Base-by-base conservation (phyloP, 2,329 filamentous ascomycete genomes). In the Sporothrix schenckii region DNA sequence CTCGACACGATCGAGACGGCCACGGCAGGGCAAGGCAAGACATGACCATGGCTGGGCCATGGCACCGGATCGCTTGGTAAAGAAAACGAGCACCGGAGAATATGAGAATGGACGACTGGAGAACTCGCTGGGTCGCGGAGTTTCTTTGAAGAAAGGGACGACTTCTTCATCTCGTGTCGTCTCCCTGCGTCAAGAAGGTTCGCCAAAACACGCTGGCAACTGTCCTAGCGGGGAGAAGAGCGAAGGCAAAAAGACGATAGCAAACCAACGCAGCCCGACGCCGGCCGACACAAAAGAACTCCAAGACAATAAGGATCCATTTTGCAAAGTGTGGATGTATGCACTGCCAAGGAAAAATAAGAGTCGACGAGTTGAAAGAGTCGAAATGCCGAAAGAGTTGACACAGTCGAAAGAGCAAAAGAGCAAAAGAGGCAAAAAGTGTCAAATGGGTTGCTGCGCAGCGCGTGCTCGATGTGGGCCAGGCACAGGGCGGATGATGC, bases 101-200 rank as follows among this genome's bases (percentile, higher is more conserved):
- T 7, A 19, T 30, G 53, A 16, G 11, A 13, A 34, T 34, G 30
- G 30, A 34, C 4, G 24, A 27, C 14, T 34, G 56, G 16, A 60
- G 34, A 44, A 61, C 34, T 21, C 56, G 56, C 39, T n/a, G 41
- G 19, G 7, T 24, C 39, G 19, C 19, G 34, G 34, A 9, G 4
- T 7, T 34, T 11, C 41, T 44, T 47, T 47, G 58, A 27, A 47
- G 58, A 47, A 47, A 63, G 58, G 58, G 58, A 61, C 58, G 58
- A 24, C 66, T 56, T 68, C 52, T 68, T 68, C 66, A 68, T 68
- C 66, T 68, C 66, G 49, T 68, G 52, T 34, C 19, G 24, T 34
- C 66, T 56, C 52, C 66, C 66, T 56, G 50, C 39, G 65, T 34
- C 34, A 34, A 34, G 34, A 34, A 34, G 34, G 34, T 34, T 5